phyloP scores from a whole-genome alignment of 1,284 basidiomycete species.

The Sporisorium exsertum region DNA sequence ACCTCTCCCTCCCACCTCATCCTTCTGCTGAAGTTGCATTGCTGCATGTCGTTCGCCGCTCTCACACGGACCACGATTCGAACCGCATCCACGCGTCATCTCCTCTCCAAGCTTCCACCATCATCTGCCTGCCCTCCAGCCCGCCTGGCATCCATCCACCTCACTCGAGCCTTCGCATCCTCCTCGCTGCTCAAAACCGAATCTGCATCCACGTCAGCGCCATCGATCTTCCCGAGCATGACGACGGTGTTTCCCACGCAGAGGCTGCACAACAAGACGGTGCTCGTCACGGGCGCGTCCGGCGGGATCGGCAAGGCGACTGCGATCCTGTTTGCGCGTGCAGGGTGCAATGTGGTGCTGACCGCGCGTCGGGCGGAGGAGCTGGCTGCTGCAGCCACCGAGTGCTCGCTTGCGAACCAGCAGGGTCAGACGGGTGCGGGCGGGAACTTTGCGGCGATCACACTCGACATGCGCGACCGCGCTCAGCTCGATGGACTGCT shows the following conservation, averaged over 20 bases:
- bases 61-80: slow-evolving; percentile 24
- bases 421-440: slow-evolving; percentile 76
- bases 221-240: slow-evolving; percentile 48
- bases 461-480: slow-evolving; percentile 60
- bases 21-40: background rate
- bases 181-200: background rate
- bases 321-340: slow-evolving; percentile 58
- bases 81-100: slow-evolving; percentile 11
- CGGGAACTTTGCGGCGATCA: slow-evolving; percentile 59
- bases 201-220: background rate
- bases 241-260: slow-evolving; percentile 55
- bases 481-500: slow-evolving; percentile 50
- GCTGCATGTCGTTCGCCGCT: slow-evolving; percentile 34
- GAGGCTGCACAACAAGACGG: slow-evolving; percentile 80
- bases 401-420: slow-evolving; percentile 78
- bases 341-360: slow-evolving; percentile 71
- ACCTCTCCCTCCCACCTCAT: background rate
- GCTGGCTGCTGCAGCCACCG: slow-evolving; percentile 67
- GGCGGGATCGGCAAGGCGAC: slow-evolving; percentile 78
- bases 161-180: slow-evolving; percentile 15
- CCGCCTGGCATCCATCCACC: background rate
- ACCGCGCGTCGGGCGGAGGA: slow-evolving; percentile 70
- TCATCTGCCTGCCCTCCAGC: background rate
- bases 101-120: background rate
- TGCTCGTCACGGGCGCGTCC: slow-evolving; percentile 86